Percentiles rank a stretch among this genome's conserved stretches.
Evolutionary conservation across 2,329 filamentous ascomycete genomes (phyloP).

Genomic region (Colletotrichum tofieldiae): DNA sequence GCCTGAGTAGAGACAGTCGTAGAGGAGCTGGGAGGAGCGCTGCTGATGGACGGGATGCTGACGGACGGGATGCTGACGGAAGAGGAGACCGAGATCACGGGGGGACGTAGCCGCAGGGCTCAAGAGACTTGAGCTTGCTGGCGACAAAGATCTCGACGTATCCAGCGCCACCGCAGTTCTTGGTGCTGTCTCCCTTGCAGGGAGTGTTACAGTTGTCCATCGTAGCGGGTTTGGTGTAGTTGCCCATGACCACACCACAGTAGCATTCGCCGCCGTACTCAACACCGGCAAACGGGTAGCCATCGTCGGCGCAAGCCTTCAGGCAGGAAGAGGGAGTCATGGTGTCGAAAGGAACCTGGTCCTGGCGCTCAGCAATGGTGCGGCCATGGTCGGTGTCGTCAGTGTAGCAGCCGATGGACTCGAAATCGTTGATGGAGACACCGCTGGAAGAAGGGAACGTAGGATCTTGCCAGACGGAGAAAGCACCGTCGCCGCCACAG

Average conservation of each 20-base stretch:
- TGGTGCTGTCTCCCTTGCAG: conserved; percentile 64
- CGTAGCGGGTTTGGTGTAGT: conserved; percentile 57
- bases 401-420: conserved; percentile 74
- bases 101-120: conserved; percentile 63
- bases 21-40: conserved; percentile 43
- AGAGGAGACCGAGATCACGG: conserved; percentile 46
- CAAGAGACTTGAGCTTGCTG: conserved; percentile 63
- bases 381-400: conserved; percentile 60
- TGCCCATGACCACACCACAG: conserved; percentile 69
- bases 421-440: conserved; percentile 67
- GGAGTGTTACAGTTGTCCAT: conserved; percentile 63
- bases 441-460: conserved; percentile 62
- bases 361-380: conserved; percentile 62
- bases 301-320: conserved; percentile 58
- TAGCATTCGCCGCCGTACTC: conserved; percentile 63
- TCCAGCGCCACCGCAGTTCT: conserved; percentile 61
- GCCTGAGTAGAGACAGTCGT: conserved; percentile 34
- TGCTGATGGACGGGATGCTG: conserved; percentile 28
- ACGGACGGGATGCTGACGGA: conserved; percentile 40
- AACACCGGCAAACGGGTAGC: conserved; percentile 65
- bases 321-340: conserved; percentile 63
- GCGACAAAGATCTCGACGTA: conserved; percentile 64
- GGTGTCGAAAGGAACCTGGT: conserved; percentile 52
- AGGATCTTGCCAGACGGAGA: conserved; percentile 66
- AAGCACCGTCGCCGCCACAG: conserved; percentile 64